A percentile compares a stretch with the other conserved stretches of the same genome.
Conservation (phyloP, 176 grass and related monocot genomes). For the Avena atlantica region DNA sequence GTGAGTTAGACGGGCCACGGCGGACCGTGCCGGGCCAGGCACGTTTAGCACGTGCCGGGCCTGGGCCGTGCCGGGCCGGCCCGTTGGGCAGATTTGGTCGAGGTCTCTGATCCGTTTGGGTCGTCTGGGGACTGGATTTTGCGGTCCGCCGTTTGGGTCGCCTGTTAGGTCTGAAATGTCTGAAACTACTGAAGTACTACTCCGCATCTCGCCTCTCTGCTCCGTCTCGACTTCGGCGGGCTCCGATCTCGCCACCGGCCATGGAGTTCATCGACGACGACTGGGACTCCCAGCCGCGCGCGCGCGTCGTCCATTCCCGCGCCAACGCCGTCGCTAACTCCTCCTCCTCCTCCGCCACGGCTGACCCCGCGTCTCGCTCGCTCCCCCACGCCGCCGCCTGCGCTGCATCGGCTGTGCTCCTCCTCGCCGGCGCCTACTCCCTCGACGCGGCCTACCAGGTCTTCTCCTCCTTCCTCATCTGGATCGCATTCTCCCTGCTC, state of each 20-base stretch:
- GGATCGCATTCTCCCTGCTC: slow-evolving; percentile 66
- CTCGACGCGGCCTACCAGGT: slow-evolving; percentile 41
- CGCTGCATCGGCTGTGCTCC: slow-evolving; percentile 42
- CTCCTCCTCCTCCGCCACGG: not conserved
- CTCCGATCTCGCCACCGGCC: not conserved
- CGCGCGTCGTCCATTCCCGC: slow-evolving; percentile 58
- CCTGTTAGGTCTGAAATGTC: no score
- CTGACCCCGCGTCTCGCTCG: slow-evolving; percentile 28
- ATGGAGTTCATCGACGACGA: slow-evolving; percentile 94
- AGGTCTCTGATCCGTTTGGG: no score
- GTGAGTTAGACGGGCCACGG: no score
- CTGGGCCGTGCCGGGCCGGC: no score
- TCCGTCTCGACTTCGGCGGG: slow-evolving; percentile 1
- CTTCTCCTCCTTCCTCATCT: slow-evolving; percentile 59
- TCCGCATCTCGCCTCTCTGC: not conserved
- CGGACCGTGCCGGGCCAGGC: no score
- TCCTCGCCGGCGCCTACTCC: slow-evolving; percentile 60
- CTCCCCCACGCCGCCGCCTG: slow-evolving; percentile 50
- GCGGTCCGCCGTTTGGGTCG: no score
- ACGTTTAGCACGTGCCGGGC: no score
- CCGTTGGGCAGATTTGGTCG: no score
- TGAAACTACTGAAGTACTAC: not conserved
- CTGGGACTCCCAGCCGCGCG: slow-evolving; percentile 68
- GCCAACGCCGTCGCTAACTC: slow-evolving; percentile 13
- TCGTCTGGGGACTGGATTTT: no score